phyloP scores from a whole-genome alignment of 139 green algal genomes.

The Zygnema circumcarinatum region DNA sequence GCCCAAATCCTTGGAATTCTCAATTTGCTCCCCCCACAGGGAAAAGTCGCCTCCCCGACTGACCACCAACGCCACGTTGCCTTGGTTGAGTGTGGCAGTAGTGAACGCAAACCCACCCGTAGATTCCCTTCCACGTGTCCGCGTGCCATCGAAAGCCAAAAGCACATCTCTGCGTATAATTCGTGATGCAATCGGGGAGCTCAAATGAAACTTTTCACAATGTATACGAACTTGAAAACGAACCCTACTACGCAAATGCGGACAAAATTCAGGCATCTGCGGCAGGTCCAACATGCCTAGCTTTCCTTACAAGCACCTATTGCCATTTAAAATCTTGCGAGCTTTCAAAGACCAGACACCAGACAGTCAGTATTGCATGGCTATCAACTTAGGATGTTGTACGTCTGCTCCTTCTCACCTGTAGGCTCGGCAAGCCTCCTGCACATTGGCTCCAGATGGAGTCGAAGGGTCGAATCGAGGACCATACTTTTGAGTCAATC shows the following conservation, averaged over 20 bases:
- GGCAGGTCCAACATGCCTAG: neutral
- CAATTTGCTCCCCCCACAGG: no score
- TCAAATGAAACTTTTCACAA: neutral
- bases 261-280: neutral
- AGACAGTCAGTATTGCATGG: neutral
- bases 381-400: no score
- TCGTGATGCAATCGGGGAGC: neutral
- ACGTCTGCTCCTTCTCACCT: no score
- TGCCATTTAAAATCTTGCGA: neutral
- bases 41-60: neutral
- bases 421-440: constrained; percentile 27
- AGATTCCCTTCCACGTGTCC: neutral
- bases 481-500: neutral
- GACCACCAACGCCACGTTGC: constrained; percentile 15
- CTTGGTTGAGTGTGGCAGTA: neutral
- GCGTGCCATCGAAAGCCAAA: neutral
- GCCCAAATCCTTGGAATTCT: no score
- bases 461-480: neutral
- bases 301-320: neutral
- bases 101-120: neutral
- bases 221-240: neutral
- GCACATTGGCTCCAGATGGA: neutral
- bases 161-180: neutral
- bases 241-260: neutral
- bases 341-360: no score